These are phyloP conservation scores for Peniophora sp. DNA, from an alignment of 1,284 basidiomycete species.

Conservation along the genomic window DNA sequence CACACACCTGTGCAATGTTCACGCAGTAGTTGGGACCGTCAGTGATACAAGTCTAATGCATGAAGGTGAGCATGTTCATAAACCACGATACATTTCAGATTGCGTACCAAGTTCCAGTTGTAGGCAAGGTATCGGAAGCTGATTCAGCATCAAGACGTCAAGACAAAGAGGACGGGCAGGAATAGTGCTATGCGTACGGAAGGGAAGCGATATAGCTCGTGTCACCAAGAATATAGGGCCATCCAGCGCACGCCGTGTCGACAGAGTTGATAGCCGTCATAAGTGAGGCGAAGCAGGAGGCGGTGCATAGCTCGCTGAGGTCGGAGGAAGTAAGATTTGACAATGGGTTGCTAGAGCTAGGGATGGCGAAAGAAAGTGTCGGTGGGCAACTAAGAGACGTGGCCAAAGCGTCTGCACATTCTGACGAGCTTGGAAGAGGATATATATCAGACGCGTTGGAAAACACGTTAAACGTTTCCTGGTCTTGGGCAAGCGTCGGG, in stretches of 20 bases:
- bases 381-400: conserved; percentile 2
- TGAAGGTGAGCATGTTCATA: no score
- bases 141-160: no score
- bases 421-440: conserved; percentile 1
- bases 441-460: conserved; percentile 7
- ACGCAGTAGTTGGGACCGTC: conserved; percentile 3
- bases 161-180: no score
- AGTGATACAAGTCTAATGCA: conserved; percentile 1
- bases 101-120: no score
- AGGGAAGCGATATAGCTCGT: conserved; percentile 7
- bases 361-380: conserved; percentile 2
- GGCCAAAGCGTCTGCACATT: conserved; percentile 6
- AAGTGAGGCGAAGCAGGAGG: conserved; percentile 1
- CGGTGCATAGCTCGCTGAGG: background rate
- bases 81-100: no score
- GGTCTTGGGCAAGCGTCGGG: background rate
- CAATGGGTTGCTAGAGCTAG: conserved; percentile 1
- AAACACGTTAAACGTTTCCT: background rate
- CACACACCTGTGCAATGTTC: conserved; percentile 2
- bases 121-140: no score
- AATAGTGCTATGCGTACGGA: background rate
- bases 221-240: conserved; percentile 7
- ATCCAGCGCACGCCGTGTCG: conserved; percentile 5
- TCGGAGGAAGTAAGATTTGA: conserved; percentile 7
- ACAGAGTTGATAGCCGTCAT: background rate